A percentile compares a stretch with the other conserved stretches of the same genome.
Evolutionary conservation across 148 eudicot species (phyloP).

Genomic region (Suaeda aralocaspica): DNA sequence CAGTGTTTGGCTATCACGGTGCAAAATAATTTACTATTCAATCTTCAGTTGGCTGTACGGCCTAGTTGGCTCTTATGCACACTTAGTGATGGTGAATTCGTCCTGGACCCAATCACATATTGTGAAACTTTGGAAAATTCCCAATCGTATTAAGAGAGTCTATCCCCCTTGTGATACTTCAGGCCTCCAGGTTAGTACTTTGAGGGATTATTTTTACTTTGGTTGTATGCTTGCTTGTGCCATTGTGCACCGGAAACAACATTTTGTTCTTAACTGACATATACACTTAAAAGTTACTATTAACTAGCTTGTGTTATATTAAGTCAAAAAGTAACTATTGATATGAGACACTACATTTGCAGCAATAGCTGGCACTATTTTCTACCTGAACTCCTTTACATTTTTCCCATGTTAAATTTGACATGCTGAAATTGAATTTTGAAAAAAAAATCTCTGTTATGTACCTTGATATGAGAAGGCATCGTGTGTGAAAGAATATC

Average conservation of each 20-base stretch:
- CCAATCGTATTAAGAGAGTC: slow-evolving; percentile 59
- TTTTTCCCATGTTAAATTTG: background rate
- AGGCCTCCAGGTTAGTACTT: slow-evolving; percentile 76
- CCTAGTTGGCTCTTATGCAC: slow-evolving; percentile 79
- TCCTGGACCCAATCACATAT: slow-evolving; percentile 94
- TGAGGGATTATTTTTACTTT: background rate
- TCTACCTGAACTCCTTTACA: background rate
- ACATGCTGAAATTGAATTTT: background rate
- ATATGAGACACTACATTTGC: background rate
- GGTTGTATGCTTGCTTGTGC: slow-evolving; percentile 1
- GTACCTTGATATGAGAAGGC: background rate
- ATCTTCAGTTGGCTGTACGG: slow-evolving; percentile 91
- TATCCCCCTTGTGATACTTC: slow-evolving; percentile 98
- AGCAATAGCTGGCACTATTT: background rate
- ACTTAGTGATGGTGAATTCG: slow-evolving; percentile 92
- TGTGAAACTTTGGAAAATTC: slow-evolving; percentile 81
- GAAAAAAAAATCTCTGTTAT: background rate
- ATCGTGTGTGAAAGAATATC: background rate
- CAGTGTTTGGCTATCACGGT: slow-evolving; percentile 72
- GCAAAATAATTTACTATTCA: slow-evolving; percentile 76
- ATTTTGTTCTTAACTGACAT: background rate
- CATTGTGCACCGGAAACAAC: background rate
- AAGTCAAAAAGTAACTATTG: background rate
- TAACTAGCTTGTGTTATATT: background rate
- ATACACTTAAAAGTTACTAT: background rate